These are phyloP conservation scores for Gossypium lobatum DNA, from an alignment of 441 rosid species.

Conservation along the genomic window DNA sequence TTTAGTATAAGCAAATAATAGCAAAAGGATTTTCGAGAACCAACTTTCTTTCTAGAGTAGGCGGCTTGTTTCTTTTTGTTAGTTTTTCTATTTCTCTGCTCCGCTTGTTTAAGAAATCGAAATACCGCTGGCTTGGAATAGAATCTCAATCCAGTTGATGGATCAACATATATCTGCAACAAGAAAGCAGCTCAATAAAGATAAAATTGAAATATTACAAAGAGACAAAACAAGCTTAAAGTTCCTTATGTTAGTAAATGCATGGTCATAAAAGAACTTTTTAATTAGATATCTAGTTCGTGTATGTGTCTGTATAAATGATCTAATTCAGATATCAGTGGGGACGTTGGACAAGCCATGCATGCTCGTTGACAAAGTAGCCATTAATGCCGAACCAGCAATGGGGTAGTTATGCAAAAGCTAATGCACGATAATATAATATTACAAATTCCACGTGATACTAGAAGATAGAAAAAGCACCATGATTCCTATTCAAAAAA, in stretches of 20 bases:
- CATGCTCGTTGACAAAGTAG: background rate
- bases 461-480: background rate
- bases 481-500: conserved; percentile 6
- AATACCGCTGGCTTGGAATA: conserved; percentile 39
- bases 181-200: conserved; percentile 4
- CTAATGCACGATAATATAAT: background rate
- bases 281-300: background rate
- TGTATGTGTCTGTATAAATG: background rate
- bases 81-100: conserved; percentile 12
- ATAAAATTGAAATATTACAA: background rate
- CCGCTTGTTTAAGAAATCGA: conserved; percentile 23
- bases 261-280: background rate
- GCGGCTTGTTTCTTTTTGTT: conserved; percentile 14
- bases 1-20: background rate
- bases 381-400: conserved; percentile 4
- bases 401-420: background rate
- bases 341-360: background rate
- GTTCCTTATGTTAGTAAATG: background rate
- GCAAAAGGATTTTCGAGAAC: conserved; percentile 13
- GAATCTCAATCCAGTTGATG: conserved; percentile 27
- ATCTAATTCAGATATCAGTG: background rate
- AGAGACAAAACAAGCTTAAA: background rate
- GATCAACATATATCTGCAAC: conserved; percentile 33
- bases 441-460: background rate
- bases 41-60: conserved; percentile 20